phyloP scores from a whole-genome alignment of 2,329 filamentous ascomycete species.

The Penicillium sp. region DNA sequence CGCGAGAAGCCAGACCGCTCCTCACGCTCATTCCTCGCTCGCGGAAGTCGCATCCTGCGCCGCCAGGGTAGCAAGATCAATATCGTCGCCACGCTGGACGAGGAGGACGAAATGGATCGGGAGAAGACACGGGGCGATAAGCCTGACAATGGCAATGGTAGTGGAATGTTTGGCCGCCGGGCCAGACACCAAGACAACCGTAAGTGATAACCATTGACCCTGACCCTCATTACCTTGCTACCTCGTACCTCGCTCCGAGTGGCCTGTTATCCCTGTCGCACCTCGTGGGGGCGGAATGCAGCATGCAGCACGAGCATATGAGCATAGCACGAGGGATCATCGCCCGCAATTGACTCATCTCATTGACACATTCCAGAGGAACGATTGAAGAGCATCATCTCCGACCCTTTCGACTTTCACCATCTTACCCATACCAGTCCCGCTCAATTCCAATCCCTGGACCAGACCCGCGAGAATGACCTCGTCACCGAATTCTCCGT shows the following conservation, averaged over 20 bases:
- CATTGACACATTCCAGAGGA: slow-evolving; percentile 35
- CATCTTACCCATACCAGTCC: slow-evolving; percentile 65
- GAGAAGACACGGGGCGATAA: slow-evolving; percentile 39
- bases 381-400: slow-evolving; percentile 57
- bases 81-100: slow-evolving; percentile 45
- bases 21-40: slow-evolving; percentile 47
- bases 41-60: slow-evolving; percentile 52
- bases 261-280: too few species aligned
- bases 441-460: slow-evolving; percentile 57
- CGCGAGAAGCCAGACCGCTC: slow-evolving; percentile 42
- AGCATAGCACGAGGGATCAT: not conserved
- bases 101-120: slow-evolving; percentile 43
- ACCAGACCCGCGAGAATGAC: slow-evolving; percentile 56
- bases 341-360: slow-evolving; percentile 5
- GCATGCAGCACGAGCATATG: not conserved
- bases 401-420: slow-evolving; percentile 67
- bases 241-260: too few species aligned
- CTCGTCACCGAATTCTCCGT: slow-evolving; percentile 59
- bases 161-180: slow-evolving; percentile 36
- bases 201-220: too few species aligned
- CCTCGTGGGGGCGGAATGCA: not conserved
- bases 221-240: too few species aligned
- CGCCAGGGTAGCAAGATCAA: slow-evolving; percentile 53
- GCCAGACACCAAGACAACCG: slow-evolving; percentile 38
- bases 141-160: slow-evolving; percentile 18